These are phyloP conservation scores for Epichloe coenophiala DNA, from an alignment of 2,329 filamentous ascomycete species.

Conservation along the genomic window DNA sequence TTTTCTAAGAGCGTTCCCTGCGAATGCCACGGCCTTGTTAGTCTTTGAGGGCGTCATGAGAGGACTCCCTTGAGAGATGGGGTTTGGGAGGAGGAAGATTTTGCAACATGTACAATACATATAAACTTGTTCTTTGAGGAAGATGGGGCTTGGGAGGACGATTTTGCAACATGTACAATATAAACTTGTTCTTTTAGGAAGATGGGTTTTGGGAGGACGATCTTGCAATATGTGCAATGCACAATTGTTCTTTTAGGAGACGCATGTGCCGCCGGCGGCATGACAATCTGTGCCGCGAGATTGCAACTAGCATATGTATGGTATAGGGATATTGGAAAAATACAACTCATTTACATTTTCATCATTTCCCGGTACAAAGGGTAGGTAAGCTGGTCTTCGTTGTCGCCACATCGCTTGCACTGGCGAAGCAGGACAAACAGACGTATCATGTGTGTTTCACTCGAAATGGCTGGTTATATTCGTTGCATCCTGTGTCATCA, in stretches of 20 bases:
- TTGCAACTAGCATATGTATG: neutral
- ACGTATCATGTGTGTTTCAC: neutral
- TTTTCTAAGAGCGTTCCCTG: constrained; percentile 85
- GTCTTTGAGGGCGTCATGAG: constrained; percentile 91
- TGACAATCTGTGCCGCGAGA: neutral
- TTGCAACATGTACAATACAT: neutral
- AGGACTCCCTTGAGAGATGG: constrained; percentile 25
- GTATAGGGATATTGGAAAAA: neutral
- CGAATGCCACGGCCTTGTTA: constrained; percentile 85
- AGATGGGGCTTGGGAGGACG: neutral
- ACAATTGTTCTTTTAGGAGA: neutral
- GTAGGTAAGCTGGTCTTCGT: no score
- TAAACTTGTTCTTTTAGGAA: no score
- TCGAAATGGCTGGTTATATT: constrained; percentile 17
- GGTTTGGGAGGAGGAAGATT: neutral
- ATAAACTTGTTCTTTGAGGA: neutral
- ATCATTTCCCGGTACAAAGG: no score
- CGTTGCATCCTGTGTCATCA: constrained; percentile 4
- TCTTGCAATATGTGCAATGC: neutral
- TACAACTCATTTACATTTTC: no score
- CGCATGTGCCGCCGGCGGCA: neutral
- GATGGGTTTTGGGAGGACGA: neutral
- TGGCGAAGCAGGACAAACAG: neutral
- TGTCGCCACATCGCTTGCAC: neutral
- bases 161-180: no score